Conservation (phyloP, 306 rosid species). For the Comarum palustre region DNA sequence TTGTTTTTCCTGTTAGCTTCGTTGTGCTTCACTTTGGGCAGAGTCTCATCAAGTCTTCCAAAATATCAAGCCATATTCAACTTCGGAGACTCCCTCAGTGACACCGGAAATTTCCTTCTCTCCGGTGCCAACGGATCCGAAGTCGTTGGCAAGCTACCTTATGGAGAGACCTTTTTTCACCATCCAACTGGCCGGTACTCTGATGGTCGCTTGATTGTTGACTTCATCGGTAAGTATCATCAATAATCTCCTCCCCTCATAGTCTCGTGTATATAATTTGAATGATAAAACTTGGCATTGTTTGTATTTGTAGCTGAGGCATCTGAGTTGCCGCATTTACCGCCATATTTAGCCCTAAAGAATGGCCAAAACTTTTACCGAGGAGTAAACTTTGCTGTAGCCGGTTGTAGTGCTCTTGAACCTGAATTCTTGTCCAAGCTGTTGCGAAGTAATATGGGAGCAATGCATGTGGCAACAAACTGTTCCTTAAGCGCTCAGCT, state of each 20-base stretch:
- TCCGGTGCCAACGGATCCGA: constrained; percentile 37
- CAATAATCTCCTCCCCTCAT: no score
- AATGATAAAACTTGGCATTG: neutral
- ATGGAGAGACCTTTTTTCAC: constrained; percentile 63
- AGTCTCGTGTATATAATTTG: no score
- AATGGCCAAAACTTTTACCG: constrained; percentile 26
- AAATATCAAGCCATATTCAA: constrained; percentile 54
- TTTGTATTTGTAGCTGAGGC: constrained; percentile 65
- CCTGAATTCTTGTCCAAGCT: constrained; percentile 37
- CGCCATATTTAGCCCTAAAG: constrained; percentile 42
- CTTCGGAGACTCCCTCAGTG: constrained; percentile 81
- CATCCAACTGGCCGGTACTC: constrained; percentile 71
- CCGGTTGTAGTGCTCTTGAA: constrained; percentile 76
- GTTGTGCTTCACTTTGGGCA: neutral
- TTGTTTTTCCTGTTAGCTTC: neutral
- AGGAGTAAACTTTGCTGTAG: constrained; percentile 76
- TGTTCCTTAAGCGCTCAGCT: constrained; percentile 55
- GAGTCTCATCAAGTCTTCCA: constrained; percentile 24
- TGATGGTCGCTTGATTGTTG: constrained; percentile 61
- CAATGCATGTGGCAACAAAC: constrained; percentile 47
- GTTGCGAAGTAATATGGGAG: constrained; percentile 20
- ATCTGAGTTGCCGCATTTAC: constrained; percentile 53
- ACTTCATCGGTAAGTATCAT: constrained; percentile 52
- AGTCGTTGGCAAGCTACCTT: constrained; percentile 56
- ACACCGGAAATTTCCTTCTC: constrained; percentile 38